Conservation (phyloP, 352 stramenopile species). For the Poterioochromonas sp. region DNA sequence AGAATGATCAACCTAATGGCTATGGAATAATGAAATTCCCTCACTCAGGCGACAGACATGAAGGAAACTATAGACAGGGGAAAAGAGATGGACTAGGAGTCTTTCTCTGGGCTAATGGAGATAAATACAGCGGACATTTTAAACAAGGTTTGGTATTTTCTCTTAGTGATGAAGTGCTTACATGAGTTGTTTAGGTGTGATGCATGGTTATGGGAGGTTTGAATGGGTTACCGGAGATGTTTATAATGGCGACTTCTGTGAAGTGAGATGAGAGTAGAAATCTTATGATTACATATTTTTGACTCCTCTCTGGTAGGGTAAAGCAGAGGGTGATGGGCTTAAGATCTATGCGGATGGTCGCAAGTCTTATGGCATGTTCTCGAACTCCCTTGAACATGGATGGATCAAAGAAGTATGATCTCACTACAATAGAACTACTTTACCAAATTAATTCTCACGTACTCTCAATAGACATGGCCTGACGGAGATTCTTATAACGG, state of each 20-base stretch:
- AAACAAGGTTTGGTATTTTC: background rate
- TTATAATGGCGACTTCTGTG: background rate
- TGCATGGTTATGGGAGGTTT: conserved; percentile 6
- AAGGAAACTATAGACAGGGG: background rate
- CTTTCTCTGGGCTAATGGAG: conserved; percentile 7
- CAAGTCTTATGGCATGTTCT: background rate
- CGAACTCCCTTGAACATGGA: background rate
- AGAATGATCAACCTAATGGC: background rate
- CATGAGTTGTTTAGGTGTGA: background rate
- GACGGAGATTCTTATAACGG: background rate
- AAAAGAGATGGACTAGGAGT: conserved; percentile 3
- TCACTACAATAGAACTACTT: background rate
- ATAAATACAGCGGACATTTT: conserved; percentile 4
- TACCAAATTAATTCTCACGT: background rate
- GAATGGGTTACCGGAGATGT: background rate
- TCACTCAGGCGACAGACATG: background rate
- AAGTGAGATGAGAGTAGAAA: background rate
- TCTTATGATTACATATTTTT: background rate
- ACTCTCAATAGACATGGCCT: background rate
- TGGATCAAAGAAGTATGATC: background rate
- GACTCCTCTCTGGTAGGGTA: background rate
- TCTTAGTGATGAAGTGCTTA: background rate
- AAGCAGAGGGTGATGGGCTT: background rate
- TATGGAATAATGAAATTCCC: background rate
- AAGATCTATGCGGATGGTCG: background rate